Evolutionary conservation across 371 early-diverging fungal species (phyloP).

Genomic region (Mucor irregularis): DNA sequence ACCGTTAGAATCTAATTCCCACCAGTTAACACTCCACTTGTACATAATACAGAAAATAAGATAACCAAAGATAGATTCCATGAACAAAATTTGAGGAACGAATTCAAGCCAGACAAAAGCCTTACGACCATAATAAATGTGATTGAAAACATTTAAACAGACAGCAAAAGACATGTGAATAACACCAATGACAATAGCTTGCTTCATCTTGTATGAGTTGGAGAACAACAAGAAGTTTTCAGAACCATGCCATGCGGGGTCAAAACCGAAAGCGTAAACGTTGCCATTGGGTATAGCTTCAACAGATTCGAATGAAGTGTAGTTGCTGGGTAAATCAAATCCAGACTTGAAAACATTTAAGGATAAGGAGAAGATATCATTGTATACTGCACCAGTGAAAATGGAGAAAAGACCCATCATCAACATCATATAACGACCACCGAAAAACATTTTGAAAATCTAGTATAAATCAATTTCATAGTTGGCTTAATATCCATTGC

Average conservation of each 20-base stretch:
- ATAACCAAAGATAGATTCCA: slow-evolving; percentile 96
- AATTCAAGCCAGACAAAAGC: slow-evolving; percentile 85
- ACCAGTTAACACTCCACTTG: slow-evolving; percentile 98
- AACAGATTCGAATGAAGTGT: slow-evolving; percentile 45
- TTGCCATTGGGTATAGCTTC: slow-evolving; percentile 44
- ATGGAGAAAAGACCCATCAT: slow-evolving; percentile 97
- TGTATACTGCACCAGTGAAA: slow-evolving; percentile 98
- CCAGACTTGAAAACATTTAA: slow-evolving; percentile 81
- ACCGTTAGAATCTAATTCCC: slow-evolving; percentile 67
- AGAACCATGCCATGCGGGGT: slow-evolving; percentile 95
- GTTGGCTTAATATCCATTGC: too few relatives aligned
- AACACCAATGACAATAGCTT: slow-evolving; percentile 97
- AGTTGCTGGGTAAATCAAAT: slow-evolving; percentile 64
- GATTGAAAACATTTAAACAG: slow-evolving; percentile 90
- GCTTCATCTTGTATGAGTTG: slow-evolving; percentile 99
- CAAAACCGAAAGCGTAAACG: slow-evolving; percentile 77
- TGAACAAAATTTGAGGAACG: slow-evolving; percentile 95
- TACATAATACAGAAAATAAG: slow-evolving; percentile 90
- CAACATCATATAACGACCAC: slow-evolving; percentile 97
- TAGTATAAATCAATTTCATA: too few relatives aligned
- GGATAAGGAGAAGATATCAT: slow-evolving; percentile 93
- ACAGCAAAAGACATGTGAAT: slow-evolving; percentile 92
- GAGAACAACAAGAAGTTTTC: slow-evolving; percentile 93
- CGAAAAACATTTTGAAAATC: slow-evolving; percentile 90
- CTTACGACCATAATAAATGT: slow-evolving; percentile 82